These are phyloP conservation scores for Pseudogymnoascus sp. DNA, from an alignment of 2,329 filamentous ascomycete genomes.

Conservation along the genomic window DNA sequence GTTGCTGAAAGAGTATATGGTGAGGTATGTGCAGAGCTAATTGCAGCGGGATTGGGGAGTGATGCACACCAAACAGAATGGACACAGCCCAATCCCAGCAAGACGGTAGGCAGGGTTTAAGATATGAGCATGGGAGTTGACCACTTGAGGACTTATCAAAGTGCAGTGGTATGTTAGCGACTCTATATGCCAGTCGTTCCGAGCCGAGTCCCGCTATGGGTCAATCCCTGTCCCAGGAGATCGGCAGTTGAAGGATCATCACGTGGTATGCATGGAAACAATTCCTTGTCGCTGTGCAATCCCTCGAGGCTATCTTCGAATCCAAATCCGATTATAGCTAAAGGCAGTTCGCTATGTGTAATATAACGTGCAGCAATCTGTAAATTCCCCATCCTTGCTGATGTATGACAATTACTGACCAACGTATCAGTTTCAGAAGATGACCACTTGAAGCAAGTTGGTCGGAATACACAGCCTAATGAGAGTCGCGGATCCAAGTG, in stretches of 20 bases:
- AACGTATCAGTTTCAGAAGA: not conserved
- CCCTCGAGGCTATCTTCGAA: too few relatives aligned
- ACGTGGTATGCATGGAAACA: not conserved
- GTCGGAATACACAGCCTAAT: not conserved
- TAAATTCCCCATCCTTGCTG: not conserved
- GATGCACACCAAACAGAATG: not conserved
- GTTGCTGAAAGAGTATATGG: slow-evolving; percentile 25
- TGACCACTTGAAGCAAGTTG: not conserved
- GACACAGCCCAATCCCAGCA: not conserved
- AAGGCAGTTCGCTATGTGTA: not conserved
- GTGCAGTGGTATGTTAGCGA: not conserved
- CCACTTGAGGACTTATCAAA: not conserved
- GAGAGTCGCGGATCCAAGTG: not conserved
- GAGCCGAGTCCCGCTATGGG: not conserved
- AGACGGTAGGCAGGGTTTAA: not conserved
- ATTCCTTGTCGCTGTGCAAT: not conserved
- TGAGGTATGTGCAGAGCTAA: slow-evolving; percentile 27
- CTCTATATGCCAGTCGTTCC: not conserved
- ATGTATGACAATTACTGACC: not conserved
- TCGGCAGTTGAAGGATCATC: not conserved
- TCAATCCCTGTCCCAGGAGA: not conserved
- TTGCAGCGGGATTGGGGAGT: not conserved
- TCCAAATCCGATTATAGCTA: not conserved
- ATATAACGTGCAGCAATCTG: not conserved
- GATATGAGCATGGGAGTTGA: not conserved